Percentiles rank a stretch among this genome's conserved stretches.
Conservation (phyloP, 176 grass and related monocot genomes). For the Oryza rufipogon region DNA sequence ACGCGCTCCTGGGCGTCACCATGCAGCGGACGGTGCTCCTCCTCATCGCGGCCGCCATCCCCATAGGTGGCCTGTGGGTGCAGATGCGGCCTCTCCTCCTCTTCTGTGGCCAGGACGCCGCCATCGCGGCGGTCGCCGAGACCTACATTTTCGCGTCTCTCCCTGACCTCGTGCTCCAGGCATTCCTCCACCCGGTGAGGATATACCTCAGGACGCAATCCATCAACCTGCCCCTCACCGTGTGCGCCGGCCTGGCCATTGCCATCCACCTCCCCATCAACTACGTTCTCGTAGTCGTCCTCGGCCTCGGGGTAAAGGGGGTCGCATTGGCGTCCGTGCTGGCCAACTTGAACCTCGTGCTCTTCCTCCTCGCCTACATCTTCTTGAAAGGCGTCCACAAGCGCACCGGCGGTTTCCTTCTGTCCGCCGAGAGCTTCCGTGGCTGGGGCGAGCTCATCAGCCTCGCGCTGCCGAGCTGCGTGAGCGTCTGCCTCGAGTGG, state of each 20-base stretch:
- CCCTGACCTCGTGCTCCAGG: constrained; percentile 77
- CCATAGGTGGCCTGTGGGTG: constrained; percentile 69
- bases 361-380: constrained; percentile 75
- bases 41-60: constrained; percentile 60
- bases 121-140: constrained; percentile 68
- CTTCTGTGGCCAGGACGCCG: constrained; percentile 71
- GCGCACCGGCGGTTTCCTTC: constrained; percentile 62
- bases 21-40: constrained; percentile 75
- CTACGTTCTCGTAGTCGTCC: constrained; percentile 61
- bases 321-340: constrained; percentile 77
- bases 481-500: constrained; percentile 91
- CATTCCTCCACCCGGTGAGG: constrained; percentile 78
- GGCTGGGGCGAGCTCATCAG: constrained; percentile 66
- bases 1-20: constrained; percentile 63
- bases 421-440: constrained; percentile 61
- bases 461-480: constrained; percentile 73
- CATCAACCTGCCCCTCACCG: constrained; percentile 80
- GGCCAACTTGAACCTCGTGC: constrained; percentile 70
- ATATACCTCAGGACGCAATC: constrained; percentile 81
- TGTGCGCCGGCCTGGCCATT: constrained; percentile 73
- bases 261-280: constrained; percentile 76
- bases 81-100: constrained; percentile 76
- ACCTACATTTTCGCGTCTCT: constrained; percentile 80
- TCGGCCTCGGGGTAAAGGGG: constrained; percentile 67
- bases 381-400: constrained; percentile 51